Base-by-base conservation (phyloP, 768 basidiomycete species). In the Tephrocybe rancida region DNA sequence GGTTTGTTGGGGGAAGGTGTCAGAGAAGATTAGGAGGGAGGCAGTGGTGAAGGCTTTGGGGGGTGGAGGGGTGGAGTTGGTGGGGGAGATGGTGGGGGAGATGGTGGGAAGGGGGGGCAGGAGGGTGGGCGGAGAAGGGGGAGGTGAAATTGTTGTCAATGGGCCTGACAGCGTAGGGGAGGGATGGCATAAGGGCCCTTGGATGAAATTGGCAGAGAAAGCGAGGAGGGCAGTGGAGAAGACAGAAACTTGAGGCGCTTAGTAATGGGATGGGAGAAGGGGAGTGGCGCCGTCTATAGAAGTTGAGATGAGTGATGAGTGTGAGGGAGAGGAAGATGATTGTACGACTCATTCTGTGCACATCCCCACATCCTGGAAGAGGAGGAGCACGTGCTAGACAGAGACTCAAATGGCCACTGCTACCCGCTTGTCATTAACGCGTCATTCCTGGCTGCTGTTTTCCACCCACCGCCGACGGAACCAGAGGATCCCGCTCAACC, bases 281-380 rank as follows among this genome's bases (percentile, higher is more conserved):
- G 58, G 38, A 43, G 29, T 67, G 21, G 78, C 72, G 13, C 88
- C 87, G 5, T 88, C 90, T 3, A 89, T 90, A 39, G 79, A 85
- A 24, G 83, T 87, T 24, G 88, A 91, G 63, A 49, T 90, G 61
- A 90, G 88, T 59, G 90, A 91, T 65, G 88, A 90, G 66, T 89
- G 89, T 58, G 90, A 89, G n/a, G 78, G 62, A 19, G 87, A 88
- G 50, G 82, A n/a, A n/a, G n/a, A 80, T 0, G n/a, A n/a, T n/a
- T n/a, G n/a, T n/a, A n/a, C n/a, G n/a, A n/a, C n/a, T n/a, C 78
- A 67, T 55, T 72, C 75, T 37, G 63, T 64, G 39, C 71, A n/a
- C n/a, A 59, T 68, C 69, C 74, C 54, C 70, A 57, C 50, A 68
- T 59, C 7, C 66, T 73, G 44, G n/a, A n/a, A n/a, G n/a, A 70